Conservation (phyloP, 2,329 filamentous ascomycete species). For the Colletotrichum eremochloae region DNA sequence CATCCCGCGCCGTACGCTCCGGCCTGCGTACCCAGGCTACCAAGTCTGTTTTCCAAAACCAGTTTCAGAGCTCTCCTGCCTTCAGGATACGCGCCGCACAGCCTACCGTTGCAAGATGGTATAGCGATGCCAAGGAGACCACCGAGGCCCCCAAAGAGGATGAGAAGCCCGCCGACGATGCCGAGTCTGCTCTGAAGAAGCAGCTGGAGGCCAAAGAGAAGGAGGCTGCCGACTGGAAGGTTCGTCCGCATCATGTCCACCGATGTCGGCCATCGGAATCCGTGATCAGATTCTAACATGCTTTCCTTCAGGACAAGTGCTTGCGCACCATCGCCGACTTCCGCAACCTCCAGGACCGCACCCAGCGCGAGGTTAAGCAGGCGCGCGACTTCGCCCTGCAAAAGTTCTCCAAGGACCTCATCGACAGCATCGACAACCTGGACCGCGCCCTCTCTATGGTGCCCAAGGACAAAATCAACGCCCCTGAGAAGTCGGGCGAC, state of each 20-base stretch:
- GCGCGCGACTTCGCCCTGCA: conserved; percentile 96
- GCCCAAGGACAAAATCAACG: conserved; percentile 77
- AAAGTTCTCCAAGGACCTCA: conserved; percentile 93
- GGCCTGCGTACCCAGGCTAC: conserved; percentile 53
- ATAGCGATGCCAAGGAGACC: conserved; percentile 61
- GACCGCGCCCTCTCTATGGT: conserved; percentile 91
- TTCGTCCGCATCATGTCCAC: conserved; percentile 56
- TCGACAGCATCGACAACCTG: conserved; percentile 96
- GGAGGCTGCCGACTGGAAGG: conserved; percentile 83
- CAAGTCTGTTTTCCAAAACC: conserved; percentile 53
- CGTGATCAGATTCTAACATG: conserved; percentile 19
- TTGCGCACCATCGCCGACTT: conserved; percentile 95
- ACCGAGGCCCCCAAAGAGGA: conserved; percentile 47
- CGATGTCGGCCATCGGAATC: conserved; percentile 29
- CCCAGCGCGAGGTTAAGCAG: conserved; percentile 87
- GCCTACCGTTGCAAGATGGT: conserved; percentile 58
- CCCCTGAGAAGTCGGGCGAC: conserved; percentile 61
- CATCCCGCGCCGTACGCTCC: conserved; percentile 60
- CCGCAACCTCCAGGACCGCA: conserved; percentile 97
- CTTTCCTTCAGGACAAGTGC: conserved; percentile 82
- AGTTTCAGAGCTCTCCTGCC: conserved; percentile 54
- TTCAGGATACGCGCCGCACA: conserved; percentile 54
- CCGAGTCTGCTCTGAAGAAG: conserved; percentile 63
- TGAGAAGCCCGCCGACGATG: conserved; percentile 47
- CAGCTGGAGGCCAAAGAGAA: conserved; percentile 65